Conservation (phyloP, 2,329 filamentous ascomycete genomes). For the Nigrospora sphaerica region DNA sequence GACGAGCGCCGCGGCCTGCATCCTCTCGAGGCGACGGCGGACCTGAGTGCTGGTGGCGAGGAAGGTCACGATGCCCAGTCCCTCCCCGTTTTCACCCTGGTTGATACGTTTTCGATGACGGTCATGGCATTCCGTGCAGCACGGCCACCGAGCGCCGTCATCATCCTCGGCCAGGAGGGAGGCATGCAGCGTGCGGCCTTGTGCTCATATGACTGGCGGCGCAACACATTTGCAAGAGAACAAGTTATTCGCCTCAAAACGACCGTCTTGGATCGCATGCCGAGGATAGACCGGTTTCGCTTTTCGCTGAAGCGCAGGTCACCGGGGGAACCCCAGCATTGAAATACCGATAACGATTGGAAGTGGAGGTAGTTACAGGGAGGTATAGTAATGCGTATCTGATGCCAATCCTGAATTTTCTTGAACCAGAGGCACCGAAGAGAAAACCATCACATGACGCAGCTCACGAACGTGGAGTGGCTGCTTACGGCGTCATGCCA, state of each 20-base stretch:
- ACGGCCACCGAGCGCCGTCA: conserved; percentile 5
- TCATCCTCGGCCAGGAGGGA: conserved; percentile 8
- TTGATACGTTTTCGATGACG: conserved; percentile 3
- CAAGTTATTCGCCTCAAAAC: conserved; percentile 8
- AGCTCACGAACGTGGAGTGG: too few species aligned
- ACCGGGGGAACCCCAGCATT: too few species aligned
- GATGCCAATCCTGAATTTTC: too few species aligned
- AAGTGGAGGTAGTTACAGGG: too few species aligned
- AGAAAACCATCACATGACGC: too few species aligned
- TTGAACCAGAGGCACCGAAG: too few species aligned
- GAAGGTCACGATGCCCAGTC: too few species aligned
- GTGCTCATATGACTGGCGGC: conserved; percentile 8
- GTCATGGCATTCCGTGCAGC: conserved; percentile 3
- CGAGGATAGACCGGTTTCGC: conserved; percentile 8
- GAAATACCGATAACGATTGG: too few species aligned
- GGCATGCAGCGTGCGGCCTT: conserved; percentile 9
- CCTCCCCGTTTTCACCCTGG: not conserved
- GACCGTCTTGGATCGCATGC: conserved; percentile 6
- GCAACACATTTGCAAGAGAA: conserved; percentile 4
- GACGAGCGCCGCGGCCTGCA: not conserved
- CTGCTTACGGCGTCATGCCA: too few species aligned
- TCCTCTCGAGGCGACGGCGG: not conserved
- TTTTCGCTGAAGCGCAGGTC: not conserved
- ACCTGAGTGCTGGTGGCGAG: too few species aligned
- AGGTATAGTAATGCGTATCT: too few species aligned